Conservation (phyloP, 768 basidiomycete species). For the Phanerochaete sordida region DNA sequence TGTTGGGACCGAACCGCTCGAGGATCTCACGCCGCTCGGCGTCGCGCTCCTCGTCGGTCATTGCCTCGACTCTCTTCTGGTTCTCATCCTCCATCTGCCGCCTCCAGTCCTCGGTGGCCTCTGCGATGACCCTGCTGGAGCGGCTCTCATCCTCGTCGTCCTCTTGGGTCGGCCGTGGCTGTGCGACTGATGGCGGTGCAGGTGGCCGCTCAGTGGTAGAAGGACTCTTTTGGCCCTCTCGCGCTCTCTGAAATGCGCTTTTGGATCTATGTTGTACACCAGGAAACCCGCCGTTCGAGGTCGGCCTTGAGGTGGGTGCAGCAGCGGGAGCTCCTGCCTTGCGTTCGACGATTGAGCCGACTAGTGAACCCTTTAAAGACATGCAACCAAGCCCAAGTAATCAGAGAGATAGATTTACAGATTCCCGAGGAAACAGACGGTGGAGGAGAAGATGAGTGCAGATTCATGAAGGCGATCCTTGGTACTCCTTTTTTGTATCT, state of each 20-base stretch:
- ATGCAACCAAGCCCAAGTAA: not conserved
- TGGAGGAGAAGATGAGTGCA: not conserved
- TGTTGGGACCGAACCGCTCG: slow-evolving; percentile 66
- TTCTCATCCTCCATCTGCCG: slow-evolving; percentile 67
- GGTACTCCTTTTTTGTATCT: too few species aligned
- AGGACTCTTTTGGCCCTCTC: slow-evolving; percentile 19
- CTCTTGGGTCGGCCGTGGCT: slow-evolving; percentile 12
- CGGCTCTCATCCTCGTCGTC: not conserved
- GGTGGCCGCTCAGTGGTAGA: slow-evolving; percentile 6
- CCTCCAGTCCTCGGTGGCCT: slow-evolving; percentile 38
- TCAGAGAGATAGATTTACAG: not conserved
- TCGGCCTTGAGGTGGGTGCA: slow-evolving; percentile 16
- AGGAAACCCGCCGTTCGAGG: slow-evolving; percentile 36
- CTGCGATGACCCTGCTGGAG: not conserved
- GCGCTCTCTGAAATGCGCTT: slow-evolving; percentile 35
- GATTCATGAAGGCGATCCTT: too few species aligned
- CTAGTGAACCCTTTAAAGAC: slow-evolving; percentile 21
- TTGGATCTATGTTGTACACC: slow-evolving; percentile 37
- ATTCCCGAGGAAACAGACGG: not conserved
- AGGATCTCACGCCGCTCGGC: slow-evolving; percentile 62
- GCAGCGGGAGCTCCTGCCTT: slow-evolving; percentile 23
- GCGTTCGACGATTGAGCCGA: slow-evolving; percentile 49
- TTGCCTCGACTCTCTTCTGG: slow-evolving; percentile 51
- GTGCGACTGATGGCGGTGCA: slow-evolving; percentile 19
- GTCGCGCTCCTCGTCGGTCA: slow-evolving; percentile 71